phyloP scores from a whole-genome alignment of 2,329 filamentous ascomycete genomes.

The Fusarium sulawesiense region DNA sequence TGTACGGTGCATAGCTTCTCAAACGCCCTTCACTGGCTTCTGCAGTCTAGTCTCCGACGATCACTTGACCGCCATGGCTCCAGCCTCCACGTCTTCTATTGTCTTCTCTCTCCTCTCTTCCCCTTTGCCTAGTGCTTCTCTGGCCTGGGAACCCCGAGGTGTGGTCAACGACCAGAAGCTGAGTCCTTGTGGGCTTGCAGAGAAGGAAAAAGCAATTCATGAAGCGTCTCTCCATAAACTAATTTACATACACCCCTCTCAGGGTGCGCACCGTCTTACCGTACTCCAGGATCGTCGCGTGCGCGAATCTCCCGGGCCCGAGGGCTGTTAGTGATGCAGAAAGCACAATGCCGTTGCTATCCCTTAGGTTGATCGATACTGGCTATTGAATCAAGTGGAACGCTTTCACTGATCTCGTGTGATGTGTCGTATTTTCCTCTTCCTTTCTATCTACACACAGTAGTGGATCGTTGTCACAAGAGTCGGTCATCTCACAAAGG shows the following conservation, averaged over 20 bases:
- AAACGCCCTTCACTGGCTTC: conserved; percentile 6
- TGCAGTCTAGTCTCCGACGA: conserved; percentile 17
- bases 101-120: conserved; percentile 2
- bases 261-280: conserved; percentile 8
- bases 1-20: conserved; percentile 12
- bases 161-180: not conserved
- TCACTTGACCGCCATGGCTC: conserved; percentile 23
- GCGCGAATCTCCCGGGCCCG: conserved; percentile 7
- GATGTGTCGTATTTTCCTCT: conserved; percentile 28
- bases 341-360: conserved; percentile 31
- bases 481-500: conserved; percentile 21
- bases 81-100: conserved; percentile 13
- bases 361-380: conserved; percentile 14
- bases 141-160: not conserved
- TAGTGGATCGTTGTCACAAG: conserved; percentile 25
- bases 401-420: conserved; percentile 12
- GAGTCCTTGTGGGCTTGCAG: not conserved
- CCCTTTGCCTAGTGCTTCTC: conserved; percentile 9
- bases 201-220: conserved; percentile 34
- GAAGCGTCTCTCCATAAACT: not conserved
- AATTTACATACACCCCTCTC: conserved; percentile 25
- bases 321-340: conserved; percentile 12
- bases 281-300: conserved; percentile 11
- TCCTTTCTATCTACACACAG: conserved; percentile 14
- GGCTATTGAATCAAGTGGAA: conserved; percentile 14